phyloP scores from a whole-genome alignment of 2,329 filamentous ascomycete species.

The Claviceps fusiformis region DNA sequence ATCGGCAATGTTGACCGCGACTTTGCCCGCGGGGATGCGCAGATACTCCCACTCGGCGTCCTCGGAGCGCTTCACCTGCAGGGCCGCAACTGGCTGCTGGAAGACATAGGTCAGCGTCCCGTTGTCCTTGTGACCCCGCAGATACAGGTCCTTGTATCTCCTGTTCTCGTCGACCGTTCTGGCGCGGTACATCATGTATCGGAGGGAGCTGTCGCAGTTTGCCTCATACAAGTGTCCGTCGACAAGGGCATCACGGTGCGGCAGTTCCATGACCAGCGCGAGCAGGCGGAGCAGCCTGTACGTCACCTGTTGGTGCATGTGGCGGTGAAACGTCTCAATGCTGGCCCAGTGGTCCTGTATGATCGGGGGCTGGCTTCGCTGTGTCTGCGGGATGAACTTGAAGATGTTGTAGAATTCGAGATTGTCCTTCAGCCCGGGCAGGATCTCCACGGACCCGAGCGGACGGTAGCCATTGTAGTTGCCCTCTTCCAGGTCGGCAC shows the following conservation, averaged over 20 bases:
- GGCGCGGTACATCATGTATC: constrained; percentile 45
- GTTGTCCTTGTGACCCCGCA: constrained; percentile 37
- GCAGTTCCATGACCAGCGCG: constrained; percentile 40
- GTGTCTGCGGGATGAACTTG: constrained; percentile 23
- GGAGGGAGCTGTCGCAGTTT: constrained; percentile 40
- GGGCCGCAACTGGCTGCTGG: constrained; percentile 40
- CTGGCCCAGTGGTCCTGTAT: constrained; percentile 16
- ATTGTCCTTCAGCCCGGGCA: constrained; percentile 22
- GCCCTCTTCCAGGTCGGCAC: constrained; percentile 33
- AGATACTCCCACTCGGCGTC: constrained; percentile 1
- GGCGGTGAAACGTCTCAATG: constrained; percentile 22
- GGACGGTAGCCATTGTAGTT: constrained; percentile 45
- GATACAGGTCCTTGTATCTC: constrained; percentile 21
- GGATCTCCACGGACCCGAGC: constrained; percentile 23
- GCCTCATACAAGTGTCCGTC: constrained; percentile 39
- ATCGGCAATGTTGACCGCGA: constrained; percentile 3
- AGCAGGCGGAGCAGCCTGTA: constrained; percentile 22
- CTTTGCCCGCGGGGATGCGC: constrained; percentile 3
- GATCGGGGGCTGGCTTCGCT: constrained; percentile 19
- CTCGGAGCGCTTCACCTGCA: constrained; percentile 29
- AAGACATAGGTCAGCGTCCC: constrained; percentile 43
- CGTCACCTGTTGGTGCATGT: constrained; percentile 21
- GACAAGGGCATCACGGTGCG: constrained; percentile 36
- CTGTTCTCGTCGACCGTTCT: constrained; percentile 31
- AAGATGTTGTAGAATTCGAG: constrained; percentile 27